Evolutionary conservation across 2,329 filamentous ascomycete genomes (phyloP), one percentile per base, ranked within the genome.

Genomic region (Aspergillus pseudonomiae): DNA sequence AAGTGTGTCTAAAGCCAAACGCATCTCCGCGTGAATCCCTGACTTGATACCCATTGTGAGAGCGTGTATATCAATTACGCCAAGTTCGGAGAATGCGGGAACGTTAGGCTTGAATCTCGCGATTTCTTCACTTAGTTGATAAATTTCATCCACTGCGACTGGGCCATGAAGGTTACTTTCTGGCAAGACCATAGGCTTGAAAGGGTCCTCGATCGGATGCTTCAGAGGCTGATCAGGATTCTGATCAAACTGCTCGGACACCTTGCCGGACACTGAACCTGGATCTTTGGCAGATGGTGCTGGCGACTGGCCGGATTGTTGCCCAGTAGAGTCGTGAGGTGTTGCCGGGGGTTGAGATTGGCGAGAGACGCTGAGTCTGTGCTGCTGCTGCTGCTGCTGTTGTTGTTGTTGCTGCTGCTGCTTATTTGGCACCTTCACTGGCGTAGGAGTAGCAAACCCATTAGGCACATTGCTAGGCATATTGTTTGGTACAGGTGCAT

Each of bases 1-100:
- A 41, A 99, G 82, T 0, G 91, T 92, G 76, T 98, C 95, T 52
- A 99, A 82, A 2, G 94, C 94, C 65, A 97, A 80, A 11, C 94
- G 89, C n/a, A 97, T 90, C 79, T 99, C 95, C 6, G 89, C 89
- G 70, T 93, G 90, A 50, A 98, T 91, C 0, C 94, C 94, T 60
- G 91, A 96, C 74, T 97, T 93, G 43, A 99, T 82, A 72, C 93
- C 93, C 82, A 93, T 91, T 0, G 90, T 97, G 46, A 99, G 84
- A 24, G 94, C 93, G 68, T 94, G 90, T 32, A 98, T 90, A 73
- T 99, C 94, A 67, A 98, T 91, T 24, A 93, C 86, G 10, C 94
- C 95, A 59, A 98, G 84, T 70, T 98, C 94, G 26, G 85, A 82
- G 21, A 93, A 84, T 2, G 84, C 81, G 0, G 95, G 94, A 43